phyloP scores from a whole-genome alignment of 768 basidiomycete genomes.

The Xanthoconium stramineum region DNA sequence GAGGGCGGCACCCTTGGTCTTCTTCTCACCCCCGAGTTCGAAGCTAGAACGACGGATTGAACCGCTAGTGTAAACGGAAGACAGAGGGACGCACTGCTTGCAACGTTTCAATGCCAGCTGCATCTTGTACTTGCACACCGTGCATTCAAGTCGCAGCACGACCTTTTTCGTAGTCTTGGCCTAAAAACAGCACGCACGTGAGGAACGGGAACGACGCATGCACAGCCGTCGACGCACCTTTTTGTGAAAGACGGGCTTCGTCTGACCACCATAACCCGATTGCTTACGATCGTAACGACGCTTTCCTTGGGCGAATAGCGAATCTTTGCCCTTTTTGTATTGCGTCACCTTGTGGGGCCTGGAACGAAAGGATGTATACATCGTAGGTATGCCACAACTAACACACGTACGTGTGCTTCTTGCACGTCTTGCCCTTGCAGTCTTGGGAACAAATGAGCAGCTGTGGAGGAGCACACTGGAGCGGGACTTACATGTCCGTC shows the following conservation, averaged over 20 bases:
- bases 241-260: slow-evolving; percentile 99
- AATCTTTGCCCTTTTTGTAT: slow-evolving; percentile 99
- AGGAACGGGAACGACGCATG: neutral
- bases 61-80: neutral
- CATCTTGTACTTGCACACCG: slow-evolving; percentile 98
- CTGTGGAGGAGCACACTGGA: neutral
- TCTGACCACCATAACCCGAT: slow-evolving; percentile 99
- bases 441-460: slow-evolving; percentile 39
- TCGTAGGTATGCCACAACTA: neutral
- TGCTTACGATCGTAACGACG: slow-evolving; percentile 99
- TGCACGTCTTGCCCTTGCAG: slow-evolving; percentile 97
- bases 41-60: slow-evolving; percentile 53
- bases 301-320: slow-evolving; percentile 97
- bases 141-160: slow-evolving; percentile 96
- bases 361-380: neutral
- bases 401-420: slow-evolving; percentile 89
- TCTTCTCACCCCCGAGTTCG: slow-evolving; percentile 99
- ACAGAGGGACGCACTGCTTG: slow-evolving; percentile 79
- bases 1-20: slow-evolving; percentile 96
- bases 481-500: slow-evolving; percentile 82
- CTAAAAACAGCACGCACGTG: slow-evolving; percentile 34
- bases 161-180: slow-evolving; percentile 99
- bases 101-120: slow-evolving; percentile 95
- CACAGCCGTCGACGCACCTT: slow-evolving; percentile 47
- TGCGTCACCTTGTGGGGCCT: slow-evolving; percentile 99